phyloP scores from a whole-genome alignment of 2,329 filamentous ascomycete genomes.

The Teratosphaeria gauchensis region DNA sequence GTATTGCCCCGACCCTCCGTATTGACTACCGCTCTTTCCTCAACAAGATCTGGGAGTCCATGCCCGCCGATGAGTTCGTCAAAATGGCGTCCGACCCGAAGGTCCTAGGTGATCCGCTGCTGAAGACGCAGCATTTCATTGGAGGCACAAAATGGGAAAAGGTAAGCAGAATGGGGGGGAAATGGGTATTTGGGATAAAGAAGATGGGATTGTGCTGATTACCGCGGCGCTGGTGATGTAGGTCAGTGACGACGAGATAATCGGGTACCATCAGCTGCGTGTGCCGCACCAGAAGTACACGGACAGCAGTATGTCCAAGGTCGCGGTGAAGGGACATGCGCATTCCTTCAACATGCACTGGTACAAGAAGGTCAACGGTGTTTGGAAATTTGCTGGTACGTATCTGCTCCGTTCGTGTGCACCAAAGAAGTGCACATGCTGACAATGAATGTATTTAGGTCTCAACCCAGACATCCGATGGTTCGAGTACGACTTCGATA shows the following conservation, averaged over 20 bases:
- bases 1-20: conserved; percentile 53
- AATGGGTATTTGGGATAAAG: conserved; percentile 18
- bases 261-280: conserved; percentile 47
- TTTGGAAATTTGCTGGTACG: conserved; percentile 45
- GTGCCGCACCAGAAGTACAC: conserved; percentile 49
- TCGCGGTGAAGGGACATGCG: conserved; percentile 46
- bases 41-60: conserved; percentile 46
- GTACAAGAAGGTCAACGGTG: conserved; percentile 49
- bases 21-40: conserved; percentile 59
- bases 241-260: conserved; percentile 30
- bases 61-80: conserved; percentile 47
- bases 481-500: conserved; percentile 48
- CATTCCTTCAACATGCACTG: conserved; percentile 46
- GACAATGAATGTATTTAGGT: conserved; percentile 19
- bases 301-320: conserved; percentile 37
- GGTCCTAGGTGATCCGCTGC: conserved; percentile 45
- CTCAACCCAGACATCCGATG: conserved; percentile 45
- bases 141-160: conserved; percentile 45
- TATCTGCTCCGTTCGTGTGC: not conserved
- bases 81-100: conserved; percentile 42
- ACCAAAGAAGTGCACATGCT: too few relatives aligned
- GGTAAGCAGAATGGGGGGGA: conserved; percentile 22
- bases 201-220: not conserved
- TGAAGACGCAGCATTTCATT: conserved; percentile 50
- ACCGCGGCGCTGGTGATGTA: not conserved